Evolutionary conservation across 768 basidiomycete genomes (phyloP).

Genomic region (Pleurotus ostreatus): DNA sequence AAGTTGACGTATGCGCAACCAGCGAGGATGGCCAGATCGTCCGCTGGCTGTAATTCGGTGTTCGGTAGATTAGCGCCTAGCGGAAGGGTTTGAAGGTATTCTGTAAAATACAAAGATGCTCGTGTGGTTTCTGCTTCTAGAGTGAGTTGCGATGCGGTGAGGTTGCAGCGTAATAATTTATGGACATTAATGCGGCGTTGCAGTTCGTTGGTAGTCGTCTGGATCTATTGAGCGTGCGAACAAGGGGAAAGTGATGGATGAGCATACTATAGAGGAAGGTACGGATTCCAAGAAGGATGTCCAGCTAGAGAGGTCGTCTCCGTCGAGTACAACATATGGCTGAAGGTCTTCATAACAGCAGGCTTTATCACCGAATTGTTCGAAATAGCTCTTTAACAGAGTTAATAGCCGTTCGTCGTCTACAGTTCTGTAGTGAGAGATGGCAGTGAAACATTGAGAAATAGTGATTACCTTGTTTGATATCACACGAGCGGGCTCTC

Average conservation of each 20-base stretch:
- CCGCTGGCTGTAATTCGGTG: conserved; percentile 84
- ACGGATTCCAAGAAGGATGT: conserved; percentile 47
- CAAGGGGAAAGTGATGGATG: background rate
- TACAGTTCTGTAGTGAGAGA: background rate
- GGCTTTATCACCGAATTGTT: conserved; percentile 70
- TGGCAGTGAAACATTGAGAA: conserved; percentile 8
- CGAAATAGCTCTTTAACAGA: conserved; percentile 66
- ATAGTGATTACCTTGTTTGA: conserved; percentile 39
- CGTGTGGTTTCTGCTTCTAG: conserved; percentile 52
- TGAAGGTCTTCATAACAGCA: conserved; percentile 86
- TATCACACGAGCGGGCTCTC: conserved; percentile 42
- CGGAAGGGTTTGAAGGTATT: conserved; percentile 65
- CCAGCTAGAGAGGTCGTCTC: conserved; percentile 46
- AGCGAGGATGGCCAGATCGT: conserved; percentile 78
- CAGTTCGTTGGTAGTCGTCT: conserved; percentile 54
- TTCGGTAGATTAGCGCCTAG: conserved; percentile 62
- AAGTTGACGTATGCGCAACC: conserved; percentile 62
- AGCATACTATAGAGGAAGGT: conserved; percentile 44
- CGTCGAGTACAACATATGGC: conserved; percentile 54
- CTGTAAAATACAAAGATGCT: conserved; percentile 47
- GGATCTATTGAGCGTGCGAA: conserved; percentile 5
- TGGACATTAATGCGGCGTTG: conserved; percentile 67
- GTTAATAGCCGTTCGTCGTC: conserved; percentile 44
- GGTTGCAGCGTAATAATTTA: conserved; percentile 67
- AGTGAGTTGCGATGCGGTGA: conserved; percentile 45